A percentile compares a stretch with the other conserved stretches of the same genome.
These are phyloP conservation scores for Chalara sp. DNA, from an alignment of 2,329 filamentous ascomycete species.

Conservation along the genomic window DNA sequence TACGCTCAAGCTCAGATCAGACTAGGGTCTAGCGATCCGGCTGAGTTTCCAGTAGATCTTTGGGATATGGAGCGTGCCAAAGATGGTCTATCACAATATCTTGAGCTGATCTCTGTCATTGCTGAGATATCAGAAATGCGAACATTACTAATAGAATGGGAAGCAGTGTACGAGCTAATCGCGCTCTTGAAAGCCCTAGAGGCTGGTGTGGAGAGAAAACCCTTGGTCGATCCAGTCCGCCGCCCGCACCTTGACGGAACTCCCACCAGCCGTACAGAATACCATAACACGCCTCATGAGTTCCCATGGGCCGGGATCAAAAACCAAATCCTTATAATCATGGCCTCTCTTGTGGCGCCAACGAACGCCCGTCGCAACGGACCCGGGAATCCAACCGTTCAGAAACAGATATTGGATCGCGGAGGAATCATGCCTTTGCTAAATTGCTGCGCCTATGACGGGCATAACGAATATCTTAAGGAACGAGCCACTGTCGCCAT, in stretches of 20 bases:
- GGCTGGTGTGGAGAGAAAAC: slow-evolving; percentile 77
- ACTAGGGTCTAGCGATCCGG: slow-evolving; percentile 64
- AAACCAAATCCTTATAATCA: slow-evolving; percentile 83
- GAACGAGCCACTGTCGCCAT: slow-evolving; percentile 84
- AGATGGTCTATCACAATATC: slow-evolving; percentile 87
- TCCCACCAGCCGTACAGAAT: slow-evolving; percentile 34
- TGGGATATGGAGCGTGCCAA: slow-evolving; percentile 99
- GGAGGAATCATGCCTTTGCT: slow-evolving; percentile 83
- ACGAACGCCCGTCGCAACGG: slow-evolving; percentile 52
- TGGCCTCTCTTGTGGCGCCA: slow-evolving; percentile 85
- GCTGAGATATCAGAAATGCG: slow-evolving; percentile 82
- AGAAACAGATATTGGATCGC: slow-evolving; percentile 78
- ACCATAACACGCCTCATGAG: slow-evolving; percentile 59
- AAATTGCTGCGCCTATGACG: slow-evolving; percentile 85
- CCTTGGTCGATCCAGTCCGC: slow-evolving; percentile 46
- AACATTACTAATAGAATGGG: slow-evolving; percentile 82
- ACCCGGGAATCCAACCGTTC: slow-evolving; percentile 66
- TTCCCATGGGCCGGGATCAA: slow-evolving; percentile 73
- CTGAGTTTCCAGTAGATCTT: slow-evolving; percentile 87
- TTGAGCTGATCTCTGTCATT: slow-evolving; percentile 87
- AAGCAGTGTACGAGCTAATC: slow-evolving; percentile 82
- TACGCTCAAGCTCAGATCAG: slow-evolving; percentile 88
- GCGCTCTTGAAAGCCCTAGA: slow-evolving; percentile 83
- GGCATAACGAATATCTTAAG: slow-evolving; percentile 89
- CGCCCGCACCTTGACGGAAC: slow-evolving; percentile 13